Evolutionary conservation across 1,139 yeast genomes (phyloP).

Genomic region (Hyphopichia khmerensis): DNA sequence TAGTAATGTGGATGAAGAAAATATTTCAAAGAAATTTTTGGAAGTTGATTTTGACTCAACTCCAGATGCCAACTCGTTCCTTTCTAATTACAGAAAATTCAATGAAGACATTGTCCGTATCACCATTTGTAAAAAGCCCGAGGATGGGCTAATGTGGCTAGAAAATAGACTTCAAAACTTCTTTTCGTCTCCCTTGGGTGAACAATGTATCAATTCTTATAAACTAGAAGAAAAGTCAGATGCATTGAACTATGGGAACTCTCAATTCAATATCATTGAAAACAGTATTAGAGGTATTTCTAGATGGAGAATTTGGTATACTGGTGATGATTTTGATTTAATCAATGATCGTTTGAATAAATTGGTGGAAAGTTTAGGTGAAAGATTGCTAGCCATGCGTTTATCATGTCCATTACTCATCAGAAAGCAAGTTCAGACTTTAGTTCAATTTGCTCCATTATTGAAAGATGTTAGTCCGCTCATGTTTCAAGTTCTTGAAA

Average conservation of each 20-base stretch:
- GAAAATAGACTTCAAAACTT: constrained; percentile 70
- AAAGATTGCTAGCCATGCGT: constrained; percentile 70
- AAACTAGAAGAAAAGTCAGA: constrained; percentile 63
- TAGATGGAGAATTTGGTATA: constrained; percentile 96
- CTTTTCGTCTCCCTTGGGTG: constrained; percentile 74
- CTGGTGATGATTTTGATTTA: constrained; percentile 59
- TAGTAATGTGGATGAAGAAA: constrained; percentile 64
- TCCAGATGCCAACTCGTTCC: constrained; percentile 75
- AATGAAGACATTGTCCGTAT: constrained; percentile 90
- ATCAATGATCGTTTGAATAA: constrained; percentile 56
- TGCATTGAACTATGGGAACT: constrained; percentile 71
- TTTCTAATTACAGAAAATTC: constrained; percentile 77
- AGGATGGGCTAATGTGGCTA: constrained; percentile 79
- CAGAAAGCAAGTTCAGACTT: constrained; percentile 84
- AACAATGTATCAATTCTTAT: constrained; percentile 55
- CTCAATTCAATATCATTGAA: constrained; percentile 86
- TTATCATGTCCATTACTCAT: constrained; percentile 78
- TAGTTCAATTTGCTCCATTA: constrained; percentile 96
- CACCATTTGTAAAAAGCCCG: constrained; percentile 82
- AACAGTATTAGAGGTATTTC: constrained; percentile 89
- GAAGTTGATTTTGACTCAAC: constrained; percentile 85
- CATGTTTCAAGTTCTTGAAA: constrained; percentile 83
- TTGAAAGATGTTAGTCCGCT: constrained; percentile 70
- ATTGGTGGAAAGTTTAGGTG: constrained; percentile 75
- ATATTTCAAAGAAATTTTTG: constrained; percentile 62